Evolutionary conservation across 2,329 filamentous ascomycete genomes (phyloP), one percentile per base, ranked within the genome.

Genomic region (Metarhizium robertsii): DNA sequence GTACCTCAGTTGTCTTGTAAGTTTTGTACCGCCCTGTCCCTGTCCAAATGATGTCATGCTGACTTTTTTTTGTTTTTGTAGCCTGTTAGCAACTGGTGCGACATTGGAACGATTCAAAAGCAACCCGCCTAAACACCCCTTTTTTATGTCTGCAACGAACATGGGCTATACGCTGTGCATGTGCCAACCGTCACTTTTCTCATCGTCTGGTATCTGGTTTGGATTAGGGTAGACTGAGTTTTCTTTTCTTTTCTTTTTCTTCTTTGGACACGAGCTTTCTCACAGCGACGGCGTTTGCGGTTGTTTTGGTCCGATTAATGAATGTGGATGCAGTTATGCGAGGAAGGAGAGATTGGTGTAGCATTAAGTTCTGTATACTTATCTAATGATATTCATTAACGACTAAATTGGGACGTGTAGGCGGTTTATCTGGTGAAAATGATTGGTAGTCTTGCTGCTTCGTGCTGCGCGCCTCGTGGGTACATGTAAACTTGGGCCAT

Each of bases 1-100:
- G 75, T 94, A 95, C 66, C 73, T 99, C 63, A 95, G 88, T 69
- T 99, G 94, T 67, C 73, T 99, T 73, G 90, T 94, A 76, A 82
- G 90, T 86, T 56, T 30, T 48, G 40, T 6, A n/a, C 10, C 36
- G 18, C 3, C 32, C 14, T 3, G 10, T n/a, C 6, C 16, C 10
- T 11, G 4, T 7, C 32, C 5, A 38, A 13, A 43, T 6, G 2
- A 14, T 4, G 2, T 16, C 2, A 38, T 52, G 42, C 53, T 58
- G 53, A 58, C 42, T 29, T 4, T 11, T 8, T 16, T 6, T 29
- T 2, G 4, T 38, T 4, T 48, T 6, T 43, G 30, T 54, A 86
- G 82, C 79, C 81, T 57, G 75, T 88, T 54, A 87, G 79, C 60
- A 76, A 83, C 62, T 88, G 85, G 85, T 88, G 85, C 64, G 79